phyloP scores from a whole-genome alignment of 129 eudicot genomes.

The Helichrysum umbraculigerum region DNA sequence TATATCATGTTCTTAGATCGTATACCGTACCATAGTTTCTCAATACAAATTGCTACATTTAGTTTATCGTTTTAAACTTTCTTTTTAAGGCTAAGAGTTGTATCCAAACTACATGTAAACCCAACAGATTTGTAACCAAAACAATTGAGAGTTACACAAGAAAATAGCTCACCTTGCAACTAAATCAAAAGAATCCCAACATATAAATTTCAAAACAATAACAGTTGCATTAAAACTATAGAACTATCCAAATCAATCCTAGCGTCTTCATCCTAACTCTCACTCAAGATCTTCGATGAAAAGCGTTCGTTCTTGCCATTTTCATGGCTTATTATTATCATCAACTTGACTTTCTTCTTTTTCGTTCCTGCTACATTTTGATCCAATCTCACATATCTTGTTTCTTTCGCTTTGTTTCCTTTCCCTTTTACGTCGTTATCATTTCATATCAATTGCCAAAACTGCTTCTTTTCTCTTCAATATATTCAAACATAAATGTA shows the following conservation, averaged over 20 bases:
- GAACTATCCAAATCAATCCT: not conserved
- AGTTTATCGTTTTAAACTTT: too few species aligned
- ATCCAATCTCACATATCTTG: not conserved
- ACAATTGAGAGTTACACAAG: slow-evolving; percentile 7
- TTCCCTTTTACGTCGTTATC: slow-evolving; percentile 12
- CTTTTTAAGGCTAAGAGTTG: not conserved
- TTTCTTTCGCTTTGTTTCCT: slow-evolving; percentile 19
- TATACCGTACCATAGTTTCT: too few species aligned
- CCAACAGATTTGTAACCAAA: slow-evolving; percentile 1
- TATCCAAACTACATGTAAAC: not conserved
- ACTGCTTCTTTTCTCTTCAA: slow-evolving; percentile 26
- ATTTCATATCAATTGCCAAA: slow-evolving; percentile 5
- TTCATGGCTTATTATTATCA: slow-evolving; percentile 18
- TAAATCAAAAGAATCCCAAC: slow-evolving; percentile 10
- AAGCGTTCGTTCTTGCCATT: not conserved
- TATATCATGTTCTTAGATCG: too few species aligned
- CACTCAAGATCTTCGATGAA: slow-evolving; percentile 12
- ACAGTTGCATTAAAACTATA: not conserved
- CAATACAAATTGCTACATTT: too few species aligned
- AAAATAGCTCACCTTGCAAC: slow-evolving; percentile 21
- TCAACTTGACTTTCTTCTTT: not conserved
- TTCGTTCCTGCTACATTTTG: not conserved
- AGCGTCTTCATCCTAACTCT: not conserved
- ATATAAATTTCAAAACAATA: not conserved
- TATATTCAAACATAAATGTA: slow-evolving; percentile 25